Evolutionary conservation across 164 flowering plant species (phyloP).

Genomic region (Hamamelis virginiana): DNA sequence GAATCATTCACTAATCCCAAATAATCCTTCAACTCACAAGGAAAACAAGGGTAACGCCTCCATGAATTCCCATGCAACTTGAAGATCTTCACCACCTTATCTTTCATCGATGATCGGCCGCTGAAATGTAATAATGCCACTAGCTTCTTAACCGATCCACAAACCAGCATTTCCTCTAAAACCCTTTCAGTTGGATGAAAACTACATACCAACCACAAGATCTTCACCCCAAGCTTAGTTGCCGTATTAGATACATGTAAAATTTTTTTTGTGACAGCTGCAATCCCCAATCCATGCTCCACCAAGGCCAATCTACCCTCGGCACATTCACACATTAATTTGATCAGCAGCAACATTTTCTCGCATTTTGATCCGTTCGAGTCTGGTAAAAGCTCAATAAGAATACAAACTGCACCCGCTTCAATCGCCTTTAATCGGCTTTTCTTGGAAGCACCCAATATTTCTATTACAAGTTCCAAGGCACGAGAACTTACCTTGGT

Average conservation of each 20-base stretch:
- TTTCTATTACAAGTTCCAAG: constrained; percentile 47
- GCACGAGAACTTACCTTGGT: constrained; percentile 52
- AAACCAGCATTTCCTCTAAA: constrained; percentile 59
- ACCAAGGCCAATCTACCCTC: constrained; percentile 66
- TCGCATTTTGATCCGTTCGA: constrained; percentile 48
- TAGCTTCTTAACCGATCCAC: constrained; percentile 61
- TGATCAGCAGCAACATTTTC: constrained; percentile 49
- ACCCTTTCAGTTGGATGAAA: constrained; percentile 47
- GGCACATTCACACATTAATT: constrained; percentile 52
- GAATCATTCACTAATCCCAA: constrained; percentile 30
- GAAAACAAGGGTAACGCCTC: constrained; percentile 56
- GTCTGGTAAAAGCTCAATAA: constrained; percentile 66
- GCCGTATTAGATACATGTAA: constrained; percentile 41
- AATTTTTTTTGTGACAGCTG: constrained; percentile 50
- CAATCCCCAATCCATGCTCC: constrained; percentile 61
- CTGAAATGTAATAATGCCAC: constrained; percentile 43
- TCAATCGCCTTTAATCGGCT: constrained; percentile 51
- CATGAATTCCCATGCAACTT: constrained; percentile 58
- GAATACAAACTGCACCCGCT: constrained; percentile 56
- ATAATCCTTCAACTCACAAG: constrained; percentile 49
- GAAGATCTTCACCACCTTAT: constrained; percentile 49
- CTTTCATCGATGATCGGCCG: constrained; percentile 44
- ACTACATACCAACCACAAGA: constrained; percentile 43
- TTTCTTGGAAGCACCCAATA: constrained; percentile 37
- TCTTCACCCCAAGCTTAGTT: constrained; percentile 55